phyloP scores from a whole-genome alignment of 441 rosid genomes.

The Flueggea neowawraea region DNA sequence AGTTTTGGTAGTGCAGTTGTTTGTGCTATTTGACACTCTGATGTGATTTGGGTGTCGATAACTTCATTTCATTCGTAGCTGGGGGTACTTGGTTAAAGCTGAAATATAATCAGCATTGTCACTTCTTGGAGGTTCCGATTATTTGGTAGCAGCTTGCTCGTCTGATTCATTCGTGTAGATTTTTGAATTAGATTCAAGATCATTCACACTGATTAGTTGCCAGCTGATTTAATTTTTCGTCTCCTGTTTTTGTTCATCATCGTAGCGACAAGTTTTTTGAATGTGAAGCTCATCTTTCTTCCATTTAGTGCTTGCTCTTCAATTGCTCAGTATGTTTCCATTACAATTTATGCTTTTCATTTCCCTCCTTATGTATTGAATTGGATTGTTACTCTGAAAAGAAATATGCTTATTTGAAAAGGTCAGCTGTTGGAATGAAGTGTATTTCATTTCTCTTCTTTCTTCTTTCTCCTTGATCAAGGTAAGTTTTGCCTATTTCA shows the following conservation, averaged over 20 bases:
- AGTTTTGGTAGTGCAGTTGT: slow-evolving; percentile 15
- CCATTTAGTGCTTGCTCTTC: slow-evolving; percentile 7
- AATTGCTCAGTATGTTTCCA: background rate
- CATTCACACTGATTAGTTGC: slow-evolving; percentile 12
- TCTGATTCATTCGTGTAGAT: slow-evolving; percentile 6
- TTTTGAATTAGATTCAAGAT: slow-evolving; percentile 12
- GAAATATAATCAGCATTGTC: slow-evolving; percentile 21
- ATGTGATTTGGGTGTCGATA: slow-evolving; percentile 10
- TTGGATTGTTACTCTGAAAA: too few relatives aligned
- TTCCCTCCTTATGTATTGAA: background rate
- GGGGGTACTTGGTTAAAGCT: slow-evolving; percentile 12
- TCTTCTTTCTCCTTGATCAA: too few relatives aligned
- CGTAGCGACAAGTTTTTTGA: slow-evolving; percentile 14
- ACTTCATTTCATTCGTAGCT: slow-evolving; percentile 18
- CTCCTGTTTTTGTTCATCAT: slow-evolving; percentile 7
- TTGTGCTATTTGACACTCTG: slow-evolving; percentile 5
- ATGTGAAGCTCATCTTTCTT: slow-evolving; percentile 13
- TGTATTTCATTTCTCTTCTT: too few relatives aligned
- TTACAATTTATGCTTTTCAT: background rate
- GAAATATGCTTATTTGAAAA: too few relatives aligned
- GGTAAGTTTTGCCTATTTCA: too few relatives aligned
- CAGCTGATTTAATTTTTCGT: slow-evolving; percentile 10
- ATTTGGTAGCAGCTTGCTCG: background rate
- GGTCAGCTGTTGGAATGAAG: too few relatives aligned
- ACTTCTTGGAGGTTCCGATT: slow-evolving; percentile 21